Base-by-base conservation (phyloP, 805 yeast species). In the Myxozyma vanderwaltii region DNA sequence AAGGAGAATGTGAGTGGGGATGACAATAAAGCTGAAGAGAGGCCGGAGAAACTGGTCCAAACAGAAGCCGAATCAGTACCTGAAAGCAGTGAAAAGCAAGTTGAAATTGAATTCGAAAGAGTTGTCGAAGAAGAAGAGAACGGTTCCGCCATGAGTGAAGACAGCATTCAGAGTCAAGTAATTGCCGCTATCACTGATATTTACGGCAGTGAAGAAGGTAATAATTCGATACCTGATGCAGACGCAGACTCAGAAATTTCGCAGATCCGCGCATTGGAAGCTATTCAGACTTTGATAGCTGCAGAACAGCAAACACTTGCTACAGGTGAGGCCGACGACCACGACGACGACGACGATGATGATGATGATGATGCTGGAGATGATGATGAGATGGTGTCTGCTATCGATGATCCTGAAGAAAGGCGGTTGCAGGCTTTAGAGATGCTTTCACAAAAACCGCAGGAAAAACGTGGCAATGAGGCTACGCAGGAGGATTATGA, bases 351-450 rank as follows among this genome's bases (percentile, higher is more conserved):
- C 6, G 59, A 50, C n/a, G 50, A 36, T 4, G 36, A 31, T 1
- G 36, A 33, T 6, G 51, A 35, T 3, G 51, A 44, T 31, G 51
- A 24, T 7, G 56, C 44, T 15, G 59, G 41, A 8, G 57, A 43
- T 29, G 59, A 56, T 8, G 59, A 50, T 49, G 56, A 49, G 15
- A 40, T 51, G 27, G 24, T 21, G 10, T 4, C 29, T 17, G 45
- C 23, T 12, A 15, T 27, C 15, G 45, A 51, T 23, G 53, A 43
- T 31, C 29, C 35, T 5, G 61, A 51, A 45, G 61, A 57, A 26
- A n/a, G 21, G 12, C 50, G 59, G 8, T 41, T 56, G 17, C 59
- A 51, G 6, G 23, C 33, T 8, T 24, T 56, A 21, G 59, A 56
- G 38, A 19, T n/a, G 36, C 33, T 45, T 23, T 12, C 49, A 15